Percentiles rank a stretch among this genome's conserved stretches.
Conservation (phyloP, 2,329 filamentous ascomycete genomes). For the Diaporthe humulicola region DNA sequence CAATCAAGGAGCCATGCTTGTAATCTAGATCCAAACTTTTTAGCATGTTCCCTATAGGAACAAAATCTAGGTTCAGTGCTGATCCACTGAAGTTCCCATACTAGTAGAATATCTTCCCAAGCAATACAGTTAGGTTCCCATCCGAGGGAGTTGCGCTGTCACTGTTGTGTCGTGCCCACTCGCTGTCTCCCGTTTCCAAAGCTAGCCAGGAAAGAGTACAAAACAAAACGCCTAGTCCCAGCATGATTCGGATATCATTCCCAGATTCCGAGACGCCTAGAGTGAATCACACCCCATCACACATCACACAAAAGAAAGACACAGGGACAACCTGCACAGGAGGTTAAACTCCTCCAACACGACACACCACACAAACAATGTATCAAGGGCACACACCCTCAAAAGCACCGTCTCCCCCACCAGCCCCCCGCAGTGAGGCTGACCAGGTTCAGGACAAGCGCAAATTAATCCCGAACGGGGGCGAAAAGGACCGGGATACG, state of each 20-base stretch:
- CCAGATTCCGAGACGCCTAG: constrained; percentile 26
- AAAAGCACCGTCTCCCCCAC: background rate
- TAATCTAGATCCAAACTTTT: constrained; percentile 1
- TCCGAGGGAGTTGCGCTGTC: background rate
- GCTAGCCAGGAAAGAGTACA: background rate
- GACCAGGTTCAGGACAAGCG: no score
- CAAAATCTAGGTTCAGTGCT: background rate
- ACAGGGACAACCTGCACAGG: background rate
- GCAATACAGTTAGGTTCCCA: background rate
- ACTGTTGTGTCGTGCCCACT: background rate
- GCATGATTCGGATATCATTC: constrained; percentile 36
- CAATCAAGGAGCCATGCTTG: background rate
- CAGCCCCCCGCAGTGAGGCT: background rate
- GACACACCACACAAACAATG: background rate
- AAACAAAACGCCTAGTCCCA: constrained; percentile 10
- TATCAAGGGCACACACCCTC: background rate
- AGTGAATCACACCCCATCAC: background rate
- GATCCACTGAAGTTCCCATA: constrained; percentile 12
- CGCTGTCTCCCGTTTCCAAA: background rate
- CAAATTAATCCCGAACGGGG: background rate
- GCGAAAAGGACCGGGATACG: constrained; percentile 25
- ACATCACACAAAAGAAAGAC: constrained; percentile 3
- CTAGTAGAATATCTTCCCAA: background rate
- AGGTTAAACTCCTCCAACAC: background rate
- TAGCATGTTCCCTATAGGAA: background rate